Conservation (phyloP, 2,329 filamentous ascomycete species). For the Pseudophaeomoniella oleicola region DNA sequence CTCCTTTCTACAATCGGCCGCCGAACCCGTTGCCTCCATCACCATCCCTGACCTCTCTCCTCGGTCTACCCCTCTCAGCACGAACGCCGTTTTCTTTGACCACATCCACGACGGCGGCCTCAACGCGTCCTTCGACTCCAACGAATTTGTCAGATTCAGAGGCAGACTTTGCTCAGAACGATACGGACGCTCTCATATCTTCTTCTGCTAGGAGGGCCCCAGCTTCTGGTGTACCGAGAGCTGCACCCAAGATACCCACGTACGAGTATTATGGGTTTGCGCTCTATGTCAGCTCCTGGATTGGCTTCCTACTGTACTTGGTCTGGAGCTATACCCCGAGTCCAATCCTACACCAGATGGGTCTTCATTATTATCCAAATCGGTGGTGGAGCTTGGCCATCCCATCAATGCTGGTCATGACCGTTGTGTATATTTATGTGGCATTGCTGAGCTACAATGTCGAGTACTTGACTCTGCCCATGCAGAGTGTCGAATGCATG, state of each 20-base stretch:
- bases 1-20: conserved; percentile 95
- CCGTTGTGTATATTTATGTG: conserved; percentile 83
- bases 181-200: conserved; percentile 45
- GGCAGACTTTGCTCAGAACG: conserved; percentile 59
- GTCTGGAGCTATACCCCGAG: conserved; percentile 85
- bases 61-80: conserved; percentile 24
- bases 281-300: conserved; percentile 75
- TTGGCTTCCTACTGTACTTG: conserved; percentile 60
- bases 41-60: conserved; percentile 78
- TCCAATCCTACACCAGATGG: conserved; percentile 79
- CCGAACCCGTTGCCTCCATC: conserved; percentile 87
- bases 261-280: conserved; percentile 99
- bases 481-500: conserved; percentile 71
- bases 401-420: conserved; percentile 77
- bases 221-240: conserved; percentile 54
- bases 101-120: conserved; percentile 32
- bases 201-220: conserved; percentile 43
- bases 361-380: conserved; percentile 93
- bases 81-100: conserved; percentile 43
- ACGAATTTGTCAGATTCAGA: conserved; percentile 49
- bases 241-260: conserved; percentile 87
- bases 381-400: conserved; percentile 95
- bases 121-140: conserved; percentile 83
- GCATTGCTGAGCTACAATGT: conserved; percentile 85
- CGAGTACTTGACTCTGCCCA: conserved; percentile 67